Evolutionary conservation across 1,139 yeast species (phyloP).

Genomic region (Lodderomyces beijingensis): DNA sequence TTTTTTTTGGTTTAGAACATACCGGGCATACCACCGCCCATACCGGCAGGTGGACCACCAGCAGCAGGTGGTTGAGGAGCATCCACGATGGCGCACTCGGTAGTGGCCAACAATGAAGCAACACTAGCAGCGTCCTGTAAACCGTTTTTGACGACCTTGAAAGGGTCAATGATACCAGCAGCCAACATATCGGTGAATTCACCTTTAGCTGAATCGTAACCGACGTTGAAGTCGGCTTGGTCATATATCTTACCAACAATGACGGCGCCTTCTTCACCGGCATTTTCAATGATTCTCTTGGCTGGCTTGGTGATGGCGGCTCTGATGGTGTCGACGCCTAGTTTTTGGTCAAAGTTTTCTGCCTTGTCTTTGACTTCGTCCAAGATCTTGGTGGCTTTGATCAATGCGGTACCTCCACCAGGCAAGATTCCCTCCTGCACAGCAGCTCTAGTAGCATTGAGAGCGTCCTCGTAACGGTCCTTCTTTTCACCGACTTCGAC

Average conservation of each 20-base stretch:
- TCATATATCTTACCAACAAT: slow-evolving; percentile 93
- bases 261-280: slow-evolving; percentile 98
- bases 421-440: slow-evolving; percentile 99
- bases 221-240: slow-evolving; percentile 82
- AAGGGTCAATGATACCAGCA: slow-evolving; percentile 98
- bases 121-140: slow-evolving; percentile 97
- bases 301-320: slow-evolving; percentile 98
- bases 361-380: slow-evolving; percentile 64
- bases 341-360: slow-evolving; percentile 93
- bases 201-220: slow-evolving; percentile 93
- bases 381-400: slow-evolving; percentile 85
- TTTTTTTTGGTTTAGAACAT: slow-evolving; percentile 14
- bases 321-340: slow-evolving; percentile 94
- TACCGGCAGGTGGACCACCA: slow-evolving; percentile 48
- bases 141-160: slow-evolving; percentile 98
- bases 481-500: slow-evolving; percentile 99
- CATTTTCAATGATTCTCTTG: slow-evolving; percentile 93
- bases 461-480: slow-evolving; percentile 98
- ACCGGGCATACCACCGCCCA: slow-evolving; percentile 36
- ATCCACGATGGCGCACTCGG: slow-evolving; percentile 98
- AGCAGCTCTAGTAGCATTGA: slow-evolving; percentile 99
- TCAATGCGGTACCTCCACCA: slow-evolving; percentile 99
- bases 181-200: slow-evolving; percentile 95
- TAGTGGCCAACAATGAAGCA: slow-evolving; percentile 95
- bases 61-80: slow-evolving; percentile 76